Conservation (phyloP, 768 basidiomycete species). For the Piloderma croceum region DNA sequence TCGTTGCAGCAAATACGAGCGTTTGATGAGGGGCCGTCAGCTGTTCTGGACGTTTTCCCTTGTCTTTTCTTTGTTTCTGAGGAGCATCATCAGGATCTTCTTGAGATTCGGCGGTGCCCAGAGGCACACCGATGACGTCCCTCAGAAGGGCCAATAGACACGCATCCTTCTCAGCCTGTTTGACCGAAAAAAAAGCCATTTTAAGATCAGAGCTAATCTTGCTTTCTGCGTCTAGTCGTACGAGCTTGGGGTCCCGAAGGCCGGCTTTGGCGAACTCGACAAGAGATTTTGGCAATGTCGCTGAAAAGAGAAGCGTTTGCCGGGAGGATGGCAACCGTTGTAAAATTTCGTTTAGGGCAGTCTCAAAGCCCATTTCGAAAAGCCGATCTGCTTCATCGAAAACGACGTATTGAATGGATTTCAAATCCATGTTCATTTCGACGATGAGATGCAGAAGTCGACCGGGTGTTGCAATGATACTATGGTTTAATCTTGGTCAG, state of each 20-base stretch:
- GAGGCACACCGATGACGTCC: slow-evolving; percentile 81
- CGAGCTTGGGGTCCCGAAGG: slow-evolving; percentile 85
- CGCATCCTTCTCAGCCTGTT: slow-evolving; percentile 91
- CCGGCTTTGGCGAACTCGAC: slow-evolving; percentile 99
- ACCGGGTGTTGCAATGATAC: slow-evolving; percentile 96
- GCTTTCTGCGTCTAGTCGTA: slow-evolving; percentile 93
- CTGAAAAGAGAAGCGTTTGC: slow-evolving; percentile 93
- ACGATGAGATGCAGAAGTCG: slow-evolving; percentile 94
- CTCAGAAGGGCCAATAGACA: slow-evolving; percentile 78
- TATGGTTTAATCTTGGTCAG: too few species aligned
- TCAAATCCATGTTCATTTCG: slow-evolving; percentile 92
- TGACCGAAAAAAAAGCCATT: slow-evolving; percentile 92
- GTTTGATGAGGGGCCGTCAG: slow-evolving; percentile 79
- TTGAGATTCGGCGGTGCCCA: slow-evolving; percentile 31
- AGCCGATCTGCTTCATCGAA: slow-evolving; percentile 98
- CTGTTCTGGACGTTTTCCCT: slow-evolving; percentile 47
- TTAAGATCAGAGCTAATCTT: slow-evolving; percentile 92
- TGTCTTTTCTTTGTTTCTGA: slow-evolving; percentile 40
- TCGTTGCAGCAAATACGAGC: slow-evolving; percentile 91
- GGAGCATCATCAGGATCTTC: slow-evolving; percentile 25
- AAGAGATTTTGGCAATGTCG: slow-evolving; percentile 90
- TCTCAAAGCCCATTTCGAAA: slow-evolving; percentile 97
- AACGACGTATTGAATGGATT: slow-evolving; percentile 82
- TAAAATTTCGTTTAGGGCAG: slow-evolving; percentile 86
- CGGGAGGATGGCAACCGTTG: slow-evolving; percentile 80